Conservation (phyloP, 768 basidiomycete genomes). For the Lanmaoa pseudosensibilis region DNA sequence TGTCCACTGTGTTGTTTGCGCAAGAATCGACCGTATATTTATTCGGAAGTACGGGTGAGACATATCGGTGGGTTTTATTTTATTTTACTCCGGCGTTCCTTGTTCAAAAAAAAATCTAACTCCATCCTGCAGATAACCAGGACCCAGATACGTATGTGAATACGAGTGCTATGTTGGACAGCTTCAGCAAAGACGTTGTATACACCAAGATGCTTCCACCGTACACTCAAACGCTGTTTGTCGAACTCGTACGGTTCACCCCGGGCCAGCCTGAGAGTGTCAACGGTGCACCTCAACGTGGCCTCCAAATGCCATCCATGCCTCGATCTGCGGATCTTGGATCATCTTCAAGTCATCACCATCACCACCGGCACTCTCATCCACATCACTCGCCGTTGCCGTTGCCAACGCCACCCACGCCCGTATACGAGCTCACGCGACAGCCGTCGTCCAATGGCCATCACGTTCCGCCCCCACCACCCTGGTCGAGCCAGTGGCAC, state of each 20-base stretch:
- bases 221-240: slow-evolving; percentile 65
- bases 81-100: not conserved
- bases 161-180: slow-evolving; percentile 71
- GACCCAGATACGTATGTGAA: slow-evolving; percentile 67
- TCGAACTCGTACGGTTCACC: slow-evolving; percentile 60
- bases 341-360: slow-evolving; percentile 31
- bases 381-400: slow-evolving; percentile 32
- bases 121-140: slow-evolving; percentile 37
- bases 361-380: slow-evolving; percentile 27
- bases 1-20: slow-evolving; percentile 80
- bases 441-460: slow-evolving; percentile 35
- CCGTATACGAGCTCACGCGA: slow-evolving; percentile 33
- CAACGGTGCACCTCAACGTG: slow-evolving; percentile 22
- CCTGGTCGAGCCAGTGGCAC: slow-evolving; percentile 36
- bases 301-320: slow-evolving; percentile 15
- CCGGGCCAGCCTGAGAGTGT: slow-evolving; percentile 33
- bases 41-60: slow-evolving; percentile 74
- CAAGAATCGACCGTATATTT: slow-evolving; percentile 68
- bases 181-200: slow-evolving; percentile 68
- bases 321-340: slow-evolving; percentile 29
- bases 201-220: slow-evolving; percentile 67
- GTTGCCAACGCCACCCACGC: slow-evolving; percentile 35
- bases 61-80: slow-evolving; percentile 49
- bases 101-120: slow-evolving; percentile 6
- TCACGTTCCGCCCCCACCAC: slow-evolving; percentile 36